Conservation (phyloP, 768 basidiomycete species). For the Boletus edulis region DNA sequence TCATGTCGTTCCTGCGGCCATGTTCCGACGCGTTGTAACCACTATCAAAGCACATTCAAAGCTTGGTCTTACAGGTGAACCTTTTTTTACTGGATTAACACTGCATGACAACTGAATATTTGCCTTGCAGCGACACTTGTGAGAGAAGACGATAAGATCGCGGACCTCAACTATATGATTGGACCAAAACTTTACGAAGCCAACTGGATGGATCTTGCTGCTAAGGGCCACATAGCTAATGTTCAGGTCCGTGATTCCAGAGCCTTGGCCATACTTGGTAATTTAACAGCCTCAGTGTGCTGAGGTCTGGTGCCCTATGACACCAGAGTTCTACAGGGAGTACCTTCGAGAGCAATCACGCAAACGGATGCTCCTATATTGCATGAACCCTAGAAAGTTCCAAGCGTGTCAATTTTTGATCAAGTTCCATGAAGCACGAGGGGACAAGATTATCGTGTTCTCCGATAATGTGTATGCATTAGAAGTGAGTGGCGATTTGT, state of each 20-base stretch:
- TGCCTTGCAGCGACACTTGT: slow-evolving; percentile 81
- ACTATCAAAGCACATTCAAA: slow-evolving; percentile 99
- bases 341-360: slow-evolving; percentile 91
- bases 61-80: slow-evolving; percentile 88
- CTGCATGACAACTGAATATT: slow-evolving; percentile 1
- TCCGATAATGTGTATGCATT: slow-evolving; percentile 98
- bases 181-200: slow-evolving; percentile 99
- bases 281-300: slow-evolving; percentile 65
- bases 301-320: slow-evolving; percentile 99
- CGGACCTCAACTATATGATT: slow-evolving; percentile 98
- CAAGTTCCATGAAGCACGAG: slow-evolving; percentile 95
- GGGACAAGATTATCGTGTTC: slow-evolving; percentile 99
- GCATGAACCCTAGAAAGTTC: slow-evolving; percentile 99
- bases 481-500: slow-evolving; percentile 56
- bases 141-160: slow-evolving; percentile 98
- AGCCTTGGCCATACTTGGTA: not conserved
- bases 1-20: slow-evolving; percentile 97
- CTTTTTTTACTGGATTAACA: not conserved
- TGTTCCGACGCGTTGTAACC: slow-evolving; percentile 97
- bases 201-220: slow-evolving; percentile 99
- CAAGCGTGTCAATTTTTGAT: slow-evolving; percentile 99
- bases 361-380: slow-evolving; percentile 94
- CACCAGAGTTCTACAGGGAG: slow-evolving; percentile 97
- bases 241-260: slow-evolving; percentile 73
- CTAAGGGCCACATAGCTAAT: slow-evolving; percentile 98